phyloP scores from a whole-genome alignment of 257 asterid genomes.

The Fraxinus excelsior region DNA sequence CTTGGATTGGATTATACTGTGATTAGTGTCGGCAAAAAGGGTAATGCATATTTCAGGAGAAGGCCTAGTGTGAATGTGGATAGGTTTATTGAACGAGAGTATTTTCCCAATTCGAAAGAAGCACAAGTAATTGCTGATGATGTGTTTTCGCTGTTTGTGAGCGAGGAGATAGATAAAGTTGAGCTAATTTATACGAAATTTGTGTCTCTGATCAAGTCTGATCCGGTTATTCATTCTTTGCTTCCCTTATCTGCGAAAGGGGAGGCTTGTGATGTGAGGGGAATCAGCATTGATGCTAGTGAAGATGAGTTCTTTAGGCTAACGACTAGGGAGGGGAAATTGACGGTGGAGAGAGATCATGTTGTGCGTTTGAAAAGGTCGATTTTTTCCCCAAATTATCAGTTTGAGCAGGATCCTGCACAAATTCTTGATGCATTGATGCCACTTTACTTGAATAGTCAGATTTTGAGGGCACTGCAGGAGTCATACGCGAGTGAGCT shows the following conservation, averaged over 20 bases:
- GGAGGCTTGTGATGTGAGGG: slow-evolving; percentile 51
- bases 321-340: slow-evolving; percentile 63
- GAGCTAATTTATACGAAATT: slow-evolving; percentile 77
- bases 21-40: slow-evolving; percentile 69
- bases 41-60: slow-evolving; percentile 54
- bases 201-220: slow-evolving; percentile 64
- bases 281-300: slow-evolving; percentile 49
- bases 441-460: slow-evolving; percentile 81
- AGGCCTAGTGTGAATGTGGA: slow-evolving; percentile 39
- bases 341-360: slow-evolving; percentile 63
- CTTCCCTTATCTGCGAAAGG: slow-evolving; percentile 64
- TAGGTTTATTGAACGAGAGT: slow-evolving; percentile 50
- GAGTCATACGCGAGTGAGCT: slow-evolving; percentile 85
- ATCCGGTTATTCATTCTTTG: slow-evolving; percentile 60
- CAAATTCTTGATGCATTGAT: slow-evolving; percentile 80
- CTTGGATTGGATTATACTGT: slow-evolving; percentile 53
- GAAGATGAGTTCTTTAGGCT: slow-evolving; percentile 70
- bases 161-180: slow-evolving; percentile 75
- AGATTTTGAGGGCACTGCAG: slow-evolving; percentile 75
- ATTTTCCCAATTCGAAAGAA: slow-evolving; percentile 64
- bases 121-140: slow-evolving; percentile 77
- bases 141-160: slow-evolving; percentile 62
- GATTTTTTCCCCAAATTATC: slow-evolving; percentile 36
- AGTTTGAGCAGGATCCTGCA: slow-evolving; percentile 85
- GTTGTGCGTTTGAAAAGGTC: slow-evolving; percentile 18